Conservation (phyloP, 2,329 filamentous ascomycete genomes). For the Furcasterigmium sp. region DNA sequence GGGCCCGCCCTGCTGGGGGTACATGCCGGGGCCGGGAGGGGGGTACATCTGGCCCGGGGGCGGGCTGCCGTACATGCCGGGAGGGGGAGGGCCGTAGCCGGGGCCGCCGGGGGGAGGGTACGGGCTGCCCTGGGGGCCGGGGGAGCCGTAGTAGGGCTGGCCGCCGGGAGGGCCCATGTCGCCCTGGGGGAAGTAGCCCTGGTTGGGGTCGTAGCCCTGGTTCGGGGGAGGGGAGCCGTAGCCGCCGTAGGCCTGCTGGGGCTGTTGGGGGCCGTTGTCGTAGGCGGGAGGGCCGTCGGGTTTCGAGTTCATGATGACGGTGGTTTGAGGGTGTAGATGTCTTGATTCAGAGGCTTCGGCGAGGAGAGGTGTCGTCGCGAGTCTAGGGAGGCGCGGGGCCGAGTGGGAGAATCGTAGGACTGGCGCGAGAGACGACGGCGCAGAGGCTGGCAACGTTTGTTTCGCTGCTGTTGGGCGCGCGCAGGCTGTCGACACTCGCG, state of each 20-base stretch:
- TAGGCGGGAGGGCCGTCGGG: conserved; percentile 46
- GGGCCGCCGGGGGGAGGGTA: conserved; percentile 10
- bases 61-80: conserved; percentile 19
- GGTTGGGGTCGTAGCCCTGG: conserved; percentile 17
- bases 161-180: conserved; percentile 6
- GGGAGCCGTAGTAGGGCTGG: conserved; percentile 12
- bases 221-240: conserved; percentile 27
- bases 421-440: too few species aligned
- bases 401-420: too few species aligned
- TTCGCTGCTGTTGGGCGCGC: too few species aligned
- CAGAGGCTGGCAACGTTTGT: too few species aligned
- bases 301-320: conserved; percentile 36
- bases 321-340: background rate
- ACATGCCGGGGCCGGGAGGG: conserved; percentile 21
- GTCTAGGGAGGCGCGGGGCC: too few species aligned
- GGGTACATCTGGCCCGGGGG: conserved; percentile 16
- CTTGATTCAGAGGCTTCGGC: too few species aligned
- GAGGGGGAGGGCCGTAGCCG: conserved; percentile 2
- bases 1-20: conserved; percentile 14
- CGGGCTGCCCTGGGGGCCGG: conserved; percentile 20
- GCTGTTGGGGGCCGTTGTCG: conserved; percentile 27
- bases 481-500: too few species aligned
- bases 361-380: too few species aligned
- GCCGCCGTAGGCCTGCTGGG: conserved; percentile 39
- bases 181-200: background rate